Evolutionary conservation across 306 rosid species (phyloP), one percentile per base, ranked within the genome.

Genomic region (Fragaria nilgerrensis): DNA sequence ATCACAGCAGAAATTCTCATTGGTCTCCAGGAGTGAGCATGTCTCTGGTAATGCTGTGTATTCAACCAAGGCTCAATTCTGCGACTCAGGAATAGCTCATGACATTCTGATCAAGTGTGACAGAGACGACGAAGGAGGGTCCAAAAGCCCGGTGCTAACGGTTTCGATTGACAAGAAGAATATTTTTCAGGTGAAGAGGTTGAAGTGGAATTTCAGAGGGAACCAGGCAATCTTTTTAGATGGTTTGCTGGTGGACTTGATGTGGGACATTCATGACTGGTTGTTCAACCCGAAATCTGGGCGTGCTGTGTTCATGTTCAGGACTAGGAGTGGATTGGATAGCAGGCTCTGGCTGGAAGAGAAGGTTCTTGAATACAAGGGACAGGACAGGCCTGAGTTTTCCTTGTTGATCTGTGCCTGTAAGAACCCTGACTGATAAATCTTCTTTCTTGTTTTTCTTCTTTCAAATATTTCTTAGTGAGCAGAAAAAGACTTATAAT

Each of bases 181-280:
- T 19, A 63, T 91, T 14, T 93, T 96, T 15, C 74, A 92, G 78
- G 97, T 88, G 64, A 91, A 83, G 82, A 86, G 94, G 75, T 76
- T 93, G 80, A 85, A 81, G 82, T 93, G 97, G 99, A 96, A 96
- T 80, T 96, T 96, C 79, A 87, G 99, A 20, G 99, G 99, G 77
- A 96, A 96, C 76, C 97, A 91, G 45, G 86, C 94, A 2, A 84
- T 93, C 3, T 96, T 96, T 67, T 81, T 92, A 22, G 96, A 96
- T 69, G 99, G 98, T 27, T 81, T 90, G 81, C 52, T 96, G 48
- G 97, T 96, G 43, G 99, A 96, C 50, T 76, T 96, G 90, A 86
- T 96, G 99, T 96, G 99, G 99, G 99, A 96, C 44, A 85, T 96
- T 58, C 96, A 96, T 74, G 96, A 87, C 70, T 96, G 99, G 99